A percentile compares a stretch with the other conserved stretches of the same genome.
Conservation (phyloP, 2,329 filamentous ascomycete species). For the Hypocrella siamensis region DNA sequence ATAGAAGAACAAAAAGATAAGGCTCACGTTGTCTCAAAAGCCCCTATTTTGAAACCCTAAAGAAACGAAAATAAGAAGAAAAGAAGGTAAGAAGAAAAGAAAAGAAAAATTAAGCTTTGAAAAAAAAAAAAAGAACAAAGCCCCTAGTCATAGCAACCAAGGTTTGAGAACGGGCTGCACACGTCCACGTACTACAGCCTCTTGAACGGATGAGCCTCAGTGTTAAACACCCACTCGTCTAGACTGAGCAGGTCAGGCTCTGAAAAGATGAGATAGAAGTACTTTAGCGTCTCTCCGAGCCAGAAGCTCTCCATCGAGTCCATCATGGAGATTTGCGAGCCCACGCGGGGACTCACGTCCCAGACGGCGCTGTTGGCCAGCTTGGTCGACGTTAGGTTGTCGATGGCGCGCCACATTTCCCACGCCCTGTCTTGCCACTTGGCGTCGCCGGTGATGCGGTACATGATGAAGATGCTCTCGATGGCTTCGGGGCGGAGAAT, state of each 20-base stretch:
- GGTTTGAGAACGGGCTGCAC: neutral
- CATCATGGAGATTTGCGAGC: conserved; percentile 17
- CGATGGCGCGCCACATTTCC: conserved; percentile 35
- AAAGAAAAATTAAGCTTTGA: neutral
- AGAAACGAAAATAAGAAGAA: neutral
- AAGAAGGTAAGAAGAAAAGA: neutral
- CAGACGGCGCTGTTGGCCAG: conserved; percentile 32
- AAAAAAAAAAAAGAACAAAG: neutral
- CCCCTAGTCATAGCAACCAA: neutral
- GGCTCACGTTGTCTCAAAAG: no score
- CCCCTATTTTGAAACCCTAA: neutral
- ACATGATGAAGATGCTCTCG: conserved; percentile 37
- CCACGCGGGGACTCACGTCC: conserved; percentile 16
- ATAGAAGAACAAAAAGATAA: no score
- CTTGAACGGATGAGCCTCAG: conserved; percentile 32
- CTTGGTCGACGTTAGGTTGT: conserved; percentile 28
- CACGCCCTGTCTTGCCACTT: conserved; percentile 29
- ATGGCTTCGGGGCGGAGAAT: conserved; percentile 37
- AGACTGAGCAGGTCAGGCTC: conserved; percentile 45
- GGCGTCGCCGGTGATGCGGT: conserved; percentile 33
- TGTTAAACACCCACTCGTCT: conserved; percentile 52
- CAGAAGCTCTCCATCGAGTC: conserved; percentile 59
- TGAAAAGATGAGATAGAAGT: conserved; percentile 59
- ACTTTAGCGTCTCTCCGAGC: conserved; percentile 60
- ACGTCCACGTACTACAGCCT: conserved; percentile 5